These are phyloP conservation scores for Podaxis sp. DNA, from an alignment of 768 basidiomycete genomes.

Conservation along the genomic window DNA sequence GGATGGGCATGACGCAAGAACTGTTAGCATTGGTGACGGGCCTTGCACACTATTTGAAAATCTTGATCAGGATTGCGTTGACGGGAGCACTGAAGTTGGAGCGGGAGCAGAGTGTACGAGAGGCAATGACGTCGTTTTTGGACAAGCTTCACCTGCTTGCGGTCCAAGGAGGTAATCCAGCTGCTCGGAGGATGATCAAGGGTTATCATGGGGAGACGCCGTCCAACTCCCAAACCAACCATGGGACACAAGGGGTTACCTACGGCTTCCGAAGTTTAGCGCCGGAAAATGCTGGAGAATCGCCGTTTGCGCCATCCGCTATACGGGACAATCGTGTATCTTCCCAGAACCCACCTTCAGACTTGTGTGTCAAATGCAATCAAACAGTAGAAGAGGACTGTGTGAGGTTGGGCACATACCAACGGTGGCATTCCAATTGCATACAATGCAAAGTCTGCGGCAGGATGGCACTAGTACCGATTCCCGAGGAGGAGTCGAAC, in stretches of 20 bases:
- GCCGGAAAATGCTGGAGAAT: conserved; percentile 88
- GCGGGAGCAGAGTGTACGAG: conserved; percentile 78
- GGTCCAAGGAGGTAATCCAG: conserved; percentile 79
- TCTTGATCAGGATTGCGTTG: conserved; percentile 95
- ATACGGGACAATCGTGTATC: conserved; percentile 34
- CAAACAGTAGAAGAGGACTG: conserved; percentile 97
- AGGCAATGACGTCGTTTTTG: conserved; percentile 87
- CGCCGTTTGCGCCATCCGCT: conserved; percentile 58
- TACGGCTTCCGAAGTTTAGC: conserved; percentile 94
- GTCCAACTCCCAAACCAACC: conserved; percentile 47
- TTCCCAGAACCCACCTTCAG: conserved; percentile 77
- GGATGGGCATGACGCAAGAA: conserved; percentile 97
- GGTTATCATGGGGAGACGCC: conserved; percentile 66
- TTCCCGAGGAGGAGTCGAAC: conserved; percentile 54
- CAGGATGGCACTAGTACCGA: conserved; percentile 65
- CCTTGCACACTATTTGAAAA: conserved; percentile 99
- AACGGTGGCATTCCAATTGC: conserved; percentile 95
- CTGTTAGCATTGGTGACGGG: conserved; percentile 96
- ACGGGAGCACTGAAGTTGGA: conserved; percentile 96
- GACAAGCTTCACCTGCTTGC: conserved; percentile 92
- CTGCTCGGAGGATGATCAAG: conserved; percentile 74
- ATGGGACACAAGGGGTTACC: conserved; percentile 82
- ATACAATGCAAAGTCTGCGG: conserved; percentile 84
- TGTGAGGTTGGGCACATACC: conserved; percentile 91
- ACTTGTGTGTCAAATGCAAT: conserved; percentile 87